Conservation (phyloP, 371 early-diverging fungal species). For the Homolaphlyctis polyrhiza region DNA sequence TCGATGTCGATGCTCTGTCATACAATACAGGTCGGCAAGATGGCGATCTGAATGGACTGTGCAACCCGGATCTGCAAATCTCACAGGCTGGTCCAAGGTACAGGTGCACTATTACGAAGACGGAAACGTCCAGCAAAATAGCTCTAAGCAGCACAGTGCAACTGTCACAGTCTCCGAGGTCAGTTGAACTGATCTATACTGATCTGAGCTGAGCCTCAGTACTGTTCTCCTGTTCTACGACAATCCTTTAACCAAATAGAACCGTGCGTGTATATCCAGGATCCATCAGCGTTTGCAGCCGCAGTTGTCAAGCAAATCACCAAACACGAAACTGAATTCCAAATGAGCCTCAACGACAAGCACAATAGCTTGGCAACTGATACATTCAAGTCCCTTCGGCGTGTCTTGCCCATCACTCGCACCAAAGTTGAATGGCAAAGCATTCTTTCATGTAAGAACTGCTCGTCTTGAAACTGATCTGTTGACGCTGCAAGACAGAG, state of each 20-base stretch:
- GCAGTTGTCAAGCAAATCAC: slow-evolving; percentile 59
- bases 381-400: slow-evolving; percentile 86
- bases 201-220: too few species aligned
- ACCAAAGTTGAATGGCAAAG: slow-evolving; percentile 89
- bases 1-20: too few species aligned
- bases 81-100: slow-evolving; percentile 68
- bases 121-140: slow-evolving; percentile 93
- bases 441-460: slow-evolving; percentile 30
- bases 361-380: slow-evolving; percentile 74
- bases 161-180: slow-evolving; percentile 9
- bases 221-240: too few species aligned
- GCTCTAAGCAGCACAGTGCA: slow-evolving; percentile 55
- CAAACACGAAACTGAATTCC: slow-evolving; percentile 75
- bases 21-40: not conserved
- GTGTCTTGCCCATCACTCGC: slow-evolving; percentile 87
- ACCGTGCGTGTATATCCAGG: slow-evolving; percentile 41
- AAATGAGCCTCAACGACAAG: slow-evolving; percentile 74
- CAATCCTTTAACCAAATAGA: too few species aligned
- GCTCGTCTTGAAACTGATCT: not conserved
- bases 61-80: slow-evolving; percentile 31
- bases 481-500: not conserved
- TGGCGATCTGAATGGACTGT: slow-evolving; percentile 52
- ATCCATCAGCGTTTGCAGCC: slow-evolving; percentile 43
- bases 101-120: slow-evolving; percentile 97
- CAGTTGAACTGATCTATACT: slow-evolving; percentile 1